Conservation (phyloP, 2,329 filamentous ascomycete species). For the Thermoascus crustaceus region DNA sequence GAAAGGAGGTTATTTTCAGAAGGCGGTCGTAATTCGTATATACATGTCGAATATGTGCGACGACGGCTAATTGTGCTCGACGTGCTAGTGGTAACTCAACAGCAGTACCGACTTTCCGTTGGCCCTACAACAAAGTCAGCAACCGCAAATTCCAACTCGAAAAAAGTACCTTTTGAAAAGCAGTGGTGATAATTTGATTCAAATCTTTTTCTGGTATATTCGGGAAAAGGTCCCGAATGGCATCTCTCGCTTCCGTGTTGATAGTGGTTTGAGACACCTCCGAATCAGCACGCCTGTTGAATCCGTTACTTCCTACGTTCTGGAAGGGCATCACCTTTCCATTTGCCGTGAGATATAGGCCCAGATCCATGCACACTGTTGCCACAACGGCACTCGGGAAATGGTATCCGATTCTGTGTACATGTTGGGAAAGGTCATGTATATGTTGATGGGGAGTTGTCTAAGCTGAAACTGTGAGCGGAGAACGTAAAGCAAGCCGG, state of each 20-base stretch:
- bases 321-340: conserved; percentile 40
- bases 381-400: conserved; percentile 54
- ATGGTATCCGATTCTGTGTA: conserved; percentile 55
- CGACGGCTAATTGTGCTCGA: conserved; percentile 53
- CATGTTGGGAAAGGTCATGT: conserved; percentile 50
- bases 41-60: conserved; percentile 53
- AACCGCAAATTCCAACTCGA: conserved; percentile 7
- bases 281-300: conserved; percentile 17
- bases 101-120: conserved; percentile 51
- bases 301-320: conserved; percentile 17
- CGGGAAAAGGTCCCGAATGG: conserved; percentile 55
- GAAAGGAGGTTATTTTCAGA: conserved; percentile 45
- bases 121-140: conserved; percentile 36
- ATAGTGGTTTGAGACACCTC: conserved; percentile 38
- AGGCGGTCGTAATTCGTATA: conserved; percentile 57
- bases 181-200: conserved; percentile 50
- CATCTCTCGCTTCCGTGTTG: conserved; percentile 50
- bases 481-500: conserved; percentile 2
- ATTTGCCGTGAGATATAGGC: conserved; percentile 37
- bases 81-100: conserved; percentile 46
- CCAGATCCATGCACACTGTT: conserved; percentile 44
- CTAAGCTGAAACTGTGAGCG: conserved; percentile 20
- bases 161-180: conserved; percentile 48
- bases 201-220: conserved; percentile 53
- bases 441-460: conserved; percentile 43